These are phyloP conservation scores for Odonthalia washingtoniensis DNA, from an alignment of 31 red algal genomes.

Conservation along the genomic window DNA sequence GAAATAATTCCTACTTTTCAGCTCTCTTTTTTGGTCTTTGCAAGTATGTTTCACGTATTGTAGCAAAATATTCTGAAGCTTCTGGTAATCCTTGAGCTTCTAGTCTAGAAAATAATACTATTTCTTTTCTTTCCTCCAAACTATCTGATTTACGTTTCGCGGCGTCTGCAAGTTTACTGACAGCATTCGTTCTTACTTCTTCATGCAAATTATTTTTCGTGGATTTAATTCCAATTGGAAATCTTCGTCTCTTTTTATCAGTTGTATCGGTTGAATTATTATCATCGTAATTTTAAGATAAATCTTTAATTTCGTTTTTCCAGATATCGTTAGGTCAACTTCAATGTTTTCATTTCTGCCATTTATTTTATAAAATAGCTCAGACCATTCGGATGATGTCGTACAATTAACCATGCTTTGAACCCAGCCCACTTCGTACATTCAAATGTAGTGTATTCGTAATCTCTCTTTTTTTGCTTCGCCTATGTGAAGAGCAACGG, in stretches of 20 bases:
- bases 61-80: constrained; percentile 34
- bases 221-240: background rate
- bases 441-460: constrained; percentile 29
- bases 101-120: constrained; percentile 37
- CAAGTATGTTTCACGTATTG: constrained; percentile 29
- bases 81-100: constrained; percentile 36
- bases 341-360: background rate
- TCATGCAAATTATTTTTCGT: constrained; percentile 27
- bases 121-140: constrained; percentile 50
- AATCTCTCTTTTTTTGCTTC: background rate
- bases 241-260: background rate
- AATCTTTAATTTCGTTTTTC: background rate
- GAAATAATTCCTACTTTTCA: background rate
- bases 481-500: background rate
- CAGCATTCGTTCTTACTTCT: constrained; percentile 27
- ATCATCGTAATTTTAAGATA: background rate
- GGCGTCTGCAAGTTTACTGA: constrained; percentile 28
- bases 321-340: background rate
- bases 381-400: constrained; percentile 28
- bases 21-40: constrained; percentile 15
- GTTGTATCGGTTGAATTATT: background rate
- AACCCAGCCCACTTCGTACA: background rate
- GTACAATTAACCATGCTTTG: constrained; percentile 20
- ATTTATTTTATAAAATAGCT: background rate
- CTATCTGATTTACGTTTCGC: constrained; percentile 59